Evolutionary conservation across 2,329 filamentous ascomycete species (phyloP).

Genomic region (Ceratocystiopsis sp.): DNA sequence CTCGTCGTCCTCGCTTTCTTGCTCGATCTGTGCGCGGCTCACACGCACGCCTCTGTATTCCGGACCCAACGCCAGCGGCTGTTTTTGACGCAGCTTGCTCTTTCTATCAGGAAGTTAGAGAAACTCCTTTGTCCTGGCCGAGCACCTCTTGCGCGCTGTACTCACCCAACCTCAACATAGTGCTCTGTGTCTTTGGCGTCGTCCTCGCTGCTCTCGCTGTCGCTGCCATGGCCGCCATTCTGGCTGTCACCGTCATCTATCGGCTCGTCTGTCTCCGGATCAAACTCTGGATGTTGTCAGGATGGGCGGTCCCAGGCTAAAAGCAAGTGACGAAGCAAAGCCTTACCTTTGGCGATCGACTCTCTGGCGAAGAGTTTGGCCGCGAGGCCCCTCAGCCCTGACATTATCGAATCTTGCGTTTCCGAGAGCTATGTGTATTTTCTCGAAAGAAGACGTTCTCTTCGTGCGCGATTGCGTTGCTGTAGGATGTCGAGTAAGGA

Average conservation of each 20-base stretch:
- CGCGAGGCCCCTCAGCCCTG: constrained; percentile 29
- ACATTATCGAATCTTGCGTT: constrained; percentile 24
- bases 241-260: constrained; percentile 30
- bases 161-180: constrained; percentile 60
- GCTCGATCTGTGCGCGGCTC: constrained; percentile 48
- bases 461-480: not conserved
- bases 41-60: constrained; percentile 67
- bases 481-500: too few species aligned
- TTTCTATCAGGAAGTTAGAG: constrained; percentile 32
- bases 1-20: constrained; percentile 36
- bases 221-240: constrained; percentile 22
- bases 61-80: constrained; percentile 51
- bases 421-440: not conserved
- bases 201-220: constrained; percentile 30
- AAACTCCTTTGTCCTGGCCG: too few species aligned
- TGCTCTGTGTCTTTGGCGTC: constrained; percentile 61
- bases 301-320: too few species aligned
- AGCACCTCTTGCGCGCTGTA: not conserved
- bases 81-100: constrained; percentile 64
- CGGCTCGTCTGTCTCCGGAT: constrained; percentile 53
- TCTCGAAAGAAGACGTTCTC: not conserved
- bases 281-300: constrained; percentile 43
- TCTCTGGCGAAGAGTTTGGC: constrained; percentile 47
- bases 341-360: constrained; percentile 40
- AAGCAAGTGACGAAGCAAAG: not conserved